Evolutionary conservation across 495 filamentous ascomycete genomes (phyloP).

Genomic region (Lophiostoma macrostomum): DNA sequence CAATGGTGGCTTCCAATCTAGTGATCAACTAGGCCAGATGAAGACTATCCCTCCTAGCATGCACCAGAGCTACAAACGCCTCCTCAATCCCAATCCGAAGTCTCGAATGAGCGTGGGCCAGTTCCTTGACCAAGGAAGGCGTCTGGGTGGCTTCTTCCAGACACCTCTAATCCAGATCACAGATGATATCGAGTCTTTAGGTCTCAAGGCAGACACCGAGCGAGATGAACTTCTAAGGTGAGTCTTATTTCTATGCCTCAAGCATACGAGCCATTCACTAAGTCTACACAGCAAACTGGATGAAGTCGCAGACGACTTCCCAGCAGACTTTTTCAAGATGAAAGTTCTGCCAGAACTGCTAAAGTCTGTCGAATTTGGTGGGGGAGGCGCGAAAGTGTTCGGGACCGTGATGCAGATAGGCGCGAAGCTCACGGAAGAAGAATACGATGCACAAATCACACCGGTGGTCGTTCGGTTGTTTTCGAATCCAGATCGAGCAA

Average conservation of each 20-base stretch:
- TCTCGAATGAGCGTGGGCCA: constrained; percentile 75
- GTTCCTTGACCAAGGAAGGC: constrained; percentile 85
- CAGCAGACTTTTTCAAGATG: constrained; percentile 95
- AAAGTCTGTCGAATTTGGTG: constrained; percentile 95
- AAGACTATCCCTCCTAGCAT: constrained; percentile 84
- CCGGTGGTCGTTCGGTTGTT: constrained; percentile 88
- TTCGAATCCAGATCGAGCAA: constrained; percentile 83
- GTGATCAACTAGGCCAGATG: constrained; percentile 75
- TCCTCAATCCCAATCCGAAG: constrained; percentile 86
- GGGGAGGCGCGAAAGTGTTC: constrained; percentile 91
- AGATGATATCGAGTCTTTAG: constrained; percentile 87
- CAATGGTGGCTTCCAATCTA: constrained; percentile 69
- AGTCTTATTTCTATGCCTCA: constrained; percentile 32
- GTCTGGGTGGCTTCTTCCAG: constrained; percentile 83
- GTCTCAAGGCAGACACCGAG: constrained; percentile 79
- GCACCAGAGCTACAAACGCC: constrained; percentile 82
- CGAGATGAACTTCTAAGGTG: constrained; percentile 82
- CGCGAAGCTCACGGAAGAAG: constrained; percentile 78
- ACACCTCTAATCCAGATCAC: constrained; percentile 86
- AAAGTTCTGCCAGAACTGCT: constrained; percentile 94
- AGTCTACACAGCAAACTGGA: constrained; percentile 66
- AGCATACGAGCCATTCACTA: constrained; percentile 30
- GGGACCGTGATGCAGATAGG: constrained; percentile 84
- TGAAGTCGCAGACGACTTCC: constrained; percentile 84
- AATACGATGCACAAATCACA: constrained; percentile 79